These are phyloP conservation scores for Cryoendolithus antarcticus DNA, from an alignment of 2,329 filamentous ascomycete species.

Conservation along the genomic window DNA sequence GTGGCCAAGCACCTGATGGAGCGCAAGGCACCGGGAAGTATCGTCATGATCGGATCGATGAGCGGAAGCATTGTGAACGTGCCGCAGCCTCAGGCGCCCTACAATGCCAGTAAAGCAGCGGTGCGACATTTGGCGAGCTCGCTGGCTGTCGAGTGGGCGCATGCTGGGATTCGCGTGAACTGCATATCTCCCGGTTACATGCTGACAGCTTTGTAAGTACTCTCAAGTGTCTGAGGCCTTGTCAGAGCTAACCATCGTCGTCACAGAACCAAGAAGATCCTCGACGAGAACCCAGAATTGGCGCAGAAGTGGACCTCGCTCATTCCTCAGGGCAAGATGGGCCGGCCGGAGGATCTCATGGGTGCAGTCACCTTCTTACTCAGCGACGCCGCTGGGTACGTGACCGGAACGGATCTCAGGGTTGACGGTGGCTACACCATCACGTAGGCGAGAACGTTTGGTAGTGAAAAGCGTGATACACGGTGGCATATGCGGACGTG, in stretches of 20 bases:
- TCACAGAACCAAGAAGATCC: conserved; percentile 74
- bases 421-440: conserved; percentile 33
- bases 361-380: conserved; percentile 79
- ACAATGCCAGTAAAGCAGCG: conserved; percentile 87
- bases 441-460: conserved; percentile 14
- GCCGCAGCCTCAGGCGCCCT: conserved; percentile 83
- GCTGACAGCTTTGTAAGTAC: conserved; percentile 74
- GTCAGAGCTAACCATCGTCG: background rate
- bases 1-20: conserved; percentile 84
- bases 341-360: conserved; percentile 81
- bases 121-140: conserved; percentile 79
- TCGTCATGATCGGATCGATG: conserved; percentile 96
- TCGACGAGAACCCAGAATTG: conserved; percentile 83
- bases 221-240: background rate
- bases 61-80: conserved; percentile 88
- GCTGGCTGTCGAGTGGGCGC: conserved; percentile 87
- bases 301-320: conserved; percentile 82
- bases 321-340: conserved; percentile 91
- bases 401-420: conserved; percentile 40
- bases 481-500: too few species aligned
- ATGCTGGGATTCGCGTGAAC: conserved; percentile 80
- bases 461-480: too few species aligned
- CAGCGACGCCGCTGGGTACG: conserved; percentile 65
- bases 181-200: conserved; percentile 94
- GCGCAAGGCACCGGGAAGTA: conserved; percentile 64